Base-by-base conservation (phyloP, 441 rosid genomes). In the Adansonia madagascariensis region DNA sequence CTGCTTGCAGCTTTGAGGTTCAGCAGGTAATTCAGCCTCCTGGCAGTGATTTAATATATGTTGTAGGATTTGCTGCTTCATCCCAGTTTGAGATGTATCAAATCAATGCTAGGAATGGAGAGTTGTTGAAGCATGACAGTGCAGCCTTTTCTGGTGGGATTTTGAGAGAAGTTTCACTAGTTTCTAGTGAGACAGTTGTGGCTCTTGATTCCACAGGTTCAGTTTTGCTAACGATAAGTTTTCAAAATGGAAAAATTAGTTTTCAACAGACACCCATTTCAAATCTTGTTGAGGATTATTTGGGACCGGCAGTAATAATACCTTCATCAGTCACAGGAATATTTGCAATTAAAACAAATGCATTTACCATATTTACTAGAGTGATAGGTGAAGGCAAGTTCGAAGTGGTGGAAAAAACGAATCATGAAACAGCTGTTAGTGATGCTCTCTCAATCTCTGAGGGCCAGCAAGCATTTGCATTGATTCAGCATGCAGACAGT, bases 61-160 rank as follows among this genome's bases (percentile, higher is more conserved):
- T 91, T 43, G 89, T 97, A 43, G 99, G 99, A 62, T 89, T 89
- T 88, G 69, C 76, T 80, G 86, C 85, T 63, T 89, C 88, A 68
- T 89, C 94, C 59, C 88, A 88, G 84, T 90, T 90, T 86, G 86
- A 85, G 82, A 83, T 83, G 31, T 89, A 89, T 87, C 87, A 88
- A 85, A 85, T 93, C 82, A 87, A 86, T 83, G 90, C 89, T 18
- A 90, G 83, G 81, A 87, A 76, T 84, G 98, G 99, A 79, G 94
- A 92, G 79, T 83, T 90, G 72, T 78, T 90, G 80, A 88, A 88
- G 81, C 95, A 94, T 77, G 89, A 84, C 39, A 89, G 80, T 78
- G 89, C 80, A 75, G 64, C 79, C 59, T 77, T 91, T 88, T 88
- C 98, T 75, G 91, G 89, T 81, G 95, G 93, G 72, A 86, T 92